phyloP scores from a whole-genome alignment of 257 asterid species.

The Solanum chilense region DNA sequence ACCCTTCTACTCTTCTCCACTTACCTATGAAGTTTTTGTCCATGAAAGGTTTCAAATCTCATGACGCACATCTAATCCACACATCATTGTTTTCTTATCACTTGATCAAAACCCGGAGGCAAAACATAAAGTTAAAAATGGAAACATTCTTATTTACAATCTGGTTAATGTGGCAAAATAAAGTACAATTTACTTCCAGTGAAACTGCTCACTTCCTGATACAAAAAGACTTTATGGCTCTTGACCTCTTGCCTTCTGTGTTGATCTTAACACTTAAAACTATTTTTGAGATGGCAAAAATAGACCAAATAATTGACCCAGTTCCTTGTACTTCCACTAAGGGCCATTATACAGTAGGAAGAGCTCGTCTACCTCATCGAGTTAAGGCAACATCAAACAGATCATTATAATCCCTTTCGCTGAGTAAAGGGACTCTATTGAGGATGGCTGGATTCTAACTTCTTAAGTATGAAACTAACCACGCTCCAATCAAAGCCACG shows the following conservation, averaged over 20 bases:
- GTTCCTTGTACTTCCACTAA: not conserved
- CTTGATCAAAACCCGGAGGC: not conserved
- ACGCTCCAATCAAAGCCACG: constrained; percentile 81
- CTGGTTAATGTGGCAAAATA: not conserved
- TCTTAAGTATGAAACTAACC: constrained; percentile 34
- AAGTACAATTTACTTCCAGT: not conserved
- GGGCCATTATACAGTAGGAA: not conserved
- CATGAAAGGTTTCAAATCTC: not conserved
- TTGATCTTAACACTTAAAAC: not conserved
- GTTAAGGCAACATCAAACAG: not conserved
- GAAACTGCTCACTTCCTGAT: not conserved
- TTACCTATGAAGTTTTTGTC: not conserved
- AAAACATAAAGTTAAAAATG: not conserved
- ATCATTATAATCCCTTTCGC: not conserved
- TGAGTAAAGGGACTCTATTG: constrained; percentile 14
- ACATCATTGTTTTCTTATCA: not conserved
- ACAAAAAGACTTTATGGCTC: not conserved
- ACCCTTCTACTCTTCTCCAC: not conserved
- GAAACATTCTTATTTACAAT: not conserved
- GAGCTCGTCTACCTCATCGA: not conserved
- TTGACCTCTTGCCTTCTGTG: not conserved
- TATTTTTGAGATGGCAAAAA: not conserved
- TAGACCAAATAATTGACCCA: not conserved
- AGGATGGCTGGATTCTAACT: constrained; percentile 40
- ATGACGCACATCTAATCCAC: not conserved